Conservation (phyloP, 2,329 filamentous ascomycete genomes). For the Diaporthe longicolla region DNA sequence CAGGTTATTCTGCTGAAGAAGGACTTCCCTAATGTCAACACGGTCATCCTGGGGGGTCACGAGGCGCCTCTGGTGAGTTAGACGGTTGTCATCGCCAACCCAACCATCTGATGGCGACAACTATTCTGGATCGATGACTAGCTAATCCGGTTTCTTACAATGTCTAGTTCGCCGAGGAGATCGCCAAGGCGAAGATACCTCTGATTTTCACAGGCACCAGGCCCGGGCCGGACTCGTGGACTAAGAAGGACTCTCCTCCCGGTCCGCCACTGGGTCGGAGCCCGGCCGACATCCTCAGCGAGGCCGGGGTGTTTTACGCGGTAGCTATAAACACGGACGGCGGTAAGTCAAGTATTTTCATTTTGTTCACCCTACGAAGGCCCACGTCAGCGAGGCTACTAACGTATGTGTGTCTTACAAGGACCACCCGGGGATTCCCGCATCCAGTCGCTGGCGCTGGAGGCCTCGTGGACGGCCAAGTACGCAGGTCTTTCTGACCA, state of each 20-base stretch:
- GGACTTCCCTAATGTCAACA: slow-evolving; percentile 51
- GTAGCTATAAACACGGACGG: slow-evolving; percentile 49
- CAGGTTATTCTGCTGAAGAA: slow-evolving; percentile 57
- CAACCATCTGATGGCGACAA: neutral
- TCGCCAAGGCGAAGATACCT: slow-evolving; percentile 56
- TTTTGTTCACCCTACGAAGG: too few relatives aligned
- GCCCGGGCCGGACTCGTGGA: slow-evolving; percentile 52
- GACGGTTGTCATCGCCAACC: neutral
- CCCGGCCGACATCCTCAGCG: slow-evolving; percentile 55
- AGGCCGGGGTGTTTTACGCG: slow-evolving; percentile 57
- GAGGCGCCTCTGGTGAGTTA: slow-evolving; percentile 55
- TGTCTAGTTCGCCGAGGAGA: slow-evolving; percentile 54
- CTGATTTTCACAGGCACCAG: slow-evolving; percentile 59
- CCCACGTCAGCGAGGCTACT: neutral
- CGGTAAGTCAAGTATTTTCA: too few relatives aligned
- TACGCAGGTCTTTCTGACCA: slow-evolving; percentile 54
- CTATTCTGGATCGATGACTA: neutral
- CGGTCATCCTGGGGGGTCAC: slow-evolving; percentile 57
- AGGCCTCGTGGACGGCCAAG: slow-evolving; percentile 58
- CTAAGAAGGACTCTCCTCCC: slow-evolving; percentile 54
- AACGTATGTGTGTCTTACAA: slow-evolving; percentile 27
- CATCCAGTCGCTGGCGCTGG: slow-evolving; percentile 56
- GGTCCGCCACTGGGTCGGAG: slow-evolving; percentile 59
- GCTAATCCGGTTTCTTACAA: neutral
- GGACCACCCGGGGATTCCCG: slow-evolving; percentile 52